Percentiles rank a stretch among this genome's conserved stretches.
These are phyloP conservation scores for Cydonia oblonga DNA, from an alignment of 331 rosid genomes.

Conservation along the genomic window DNA sequence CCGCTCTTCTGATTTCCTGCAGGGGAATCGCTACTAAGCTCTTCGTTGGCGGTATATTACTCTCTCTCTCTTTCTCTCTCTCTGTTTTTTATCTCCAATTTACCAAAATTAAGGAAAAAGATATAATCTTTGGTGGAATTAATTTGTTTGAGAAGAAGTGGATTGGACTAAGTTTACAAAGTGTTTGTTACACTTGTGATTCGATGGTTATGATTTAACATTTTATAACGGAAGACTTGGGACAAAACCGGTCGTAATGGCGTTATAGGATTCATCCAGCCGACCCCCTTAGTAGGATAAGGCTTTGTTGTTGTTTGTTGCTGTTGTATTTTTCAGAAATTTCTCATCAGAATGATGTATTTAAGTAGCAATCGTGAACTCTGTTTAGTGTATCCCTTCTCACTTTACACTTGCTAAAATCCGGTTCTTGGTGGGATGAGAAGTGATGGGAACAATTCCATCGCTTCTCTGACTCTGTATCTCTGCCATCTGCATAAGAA, in stretches of 20 bases:
- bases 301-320: too few species aligned
- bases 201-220: background rate
- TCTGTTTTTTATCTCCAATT: too few species aligned
- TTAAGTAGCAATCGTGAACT: background rate
- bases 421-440: background rate
- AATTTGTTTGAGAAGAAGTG: background rate
- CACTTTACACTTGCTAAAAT: too few species aligned
- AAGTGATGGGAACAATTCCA: background rate
- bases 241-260: too few species aligned
- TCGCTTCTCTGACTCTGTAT: background rate
- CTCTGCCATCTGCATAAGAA: background rate
- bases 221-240: too few species aligned
- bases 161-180: background rate
- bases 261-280: too few species aligned
- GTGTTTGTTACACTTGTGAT: background rate
- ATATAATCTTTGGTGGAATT: background rate
- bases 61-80: conserved; percentile 11
- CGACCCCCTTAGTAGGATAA: too few species aligned
- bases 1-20: conserved; percentile 40
- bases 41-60: conserved; percentile 65
- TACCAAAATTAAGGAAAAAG: background rate
- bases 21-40: conserved; percentile 64
- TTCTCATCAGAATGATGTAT: background rate
- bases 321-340: background rate
- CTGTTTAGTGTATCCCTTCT: background rate